Evolutionary conservation across 1,139 yeast genomes (phyloP).

Genomic region (Yamadazyma friedrichii): DNA sequence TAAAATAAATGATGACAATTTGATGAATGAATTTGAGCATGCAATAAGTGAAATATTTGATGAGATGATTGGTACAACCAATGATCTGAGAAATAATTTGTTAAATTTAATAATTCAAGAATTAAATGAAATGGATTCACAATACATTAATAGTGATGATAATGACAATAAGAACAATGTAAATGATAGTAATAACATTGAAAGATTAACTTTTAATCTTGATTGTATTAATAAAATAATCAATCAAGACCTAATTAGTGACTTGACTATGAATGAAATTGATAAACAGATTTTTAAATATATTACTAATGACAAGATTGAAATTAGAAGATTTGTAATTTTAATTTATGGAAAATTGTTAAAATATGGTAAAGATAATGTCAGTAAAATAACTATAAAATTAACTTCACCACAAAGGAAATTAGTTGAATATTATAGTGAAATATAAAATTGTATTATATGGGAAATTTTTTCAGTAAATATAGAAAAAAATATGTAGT

Average conservation of each 20-base stretch:
- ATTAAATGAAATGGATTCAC: not conserved
- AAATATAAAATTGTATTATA: constrained; percentile 4
- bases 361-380: constrained; percentile 9
- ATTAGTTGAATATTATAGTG: constrained; percentile 15
- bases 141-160: too few species aligned
- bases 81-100: constrained; percentile 3
- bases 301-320: constrained; percentile 33
- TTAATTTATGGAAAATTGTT: constrained; percentile 40
- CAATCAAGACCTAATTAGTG: constrained; percentile 1
- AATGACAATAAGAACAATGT: not conserved
- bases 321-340: constrained; percentile 39
- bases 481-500: not conserved
- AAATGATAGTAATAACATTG: not conserved
- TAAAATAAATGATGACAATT: constrained; percentile 13
- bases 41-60: constrained; percentile 31
- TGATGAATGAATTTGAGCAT: constrained; percentile 20
- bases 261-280: constrained; percentile 15
- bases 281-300: constrained; percentile 28
- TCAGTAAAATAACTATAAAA: not conserved
- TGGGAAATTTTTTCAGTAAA: too few species aligned
- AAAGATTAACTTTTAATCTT: constrained; percentile 6
- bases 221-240: constrained; percentile 8
- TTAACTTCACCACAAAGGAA: constrained; percentile 14
- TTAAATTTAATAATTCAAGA: constrained; percentile 3
- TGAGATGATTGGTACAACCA: constrained; percentile 26